Percentiles rank a stretch among this genome's conserved stretches.
These are phyloP conservation scores for Diaporthe sp. DNA, from an alignment of 2,329 filamentous ascomycete genomes.

Conservation along the genomic window DNA sequence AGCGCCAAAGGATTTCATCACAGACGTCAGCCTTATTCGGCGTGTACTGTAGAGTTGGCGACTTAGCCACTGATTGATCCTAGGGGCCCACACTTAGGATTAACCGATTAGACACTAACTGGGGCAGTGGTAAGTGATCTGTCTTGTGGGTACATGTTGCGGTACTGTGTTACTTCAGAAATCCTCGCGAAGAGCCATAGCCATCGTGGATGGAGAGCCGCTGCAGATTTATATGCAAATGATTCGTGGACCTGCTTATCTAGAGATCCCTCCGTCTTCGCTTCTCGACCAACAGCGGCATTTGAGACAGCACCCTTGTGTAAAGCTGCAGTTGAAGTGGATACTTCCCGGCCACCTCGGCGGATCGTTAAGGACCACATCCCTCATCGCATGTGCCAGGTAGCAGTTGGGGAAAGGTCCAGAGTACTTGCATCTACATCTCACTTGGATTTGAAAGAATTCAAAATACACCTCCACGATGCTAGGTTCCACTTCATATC, in stretches of 20 bases:
- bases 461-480: not conserved
- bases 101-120: no score
- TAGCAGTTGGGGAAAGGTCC: not conserved
- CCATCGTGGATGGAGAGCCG: not conserved
- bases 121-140: no score
- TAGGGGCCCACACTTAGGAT: no score
- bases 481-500: not conserved
- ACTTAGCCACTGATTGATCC: no score
- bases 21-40: no score
- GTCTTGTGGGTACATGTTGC: no score
- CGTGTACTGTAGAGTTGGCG: no score
- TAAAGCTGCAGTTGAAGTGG: not conserved
- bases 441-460: not conserved
- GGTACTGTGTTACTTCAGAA: no score
- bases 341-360: not conserved
- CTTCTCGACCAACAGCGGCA: not conserved
- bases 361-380: not conserved
- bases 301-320: no score
- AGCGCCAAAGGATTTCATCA: no score
- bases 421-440: not conserved
- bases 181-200: not conserved
- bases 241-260: not conserved
- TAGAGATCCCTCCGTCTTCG: not conserved
- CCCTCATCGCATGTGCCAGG: not conserved
- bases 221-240: not conserved